Percentiles rank a stretch among this genome's conserved stretches.
Evolutionary conservation across 805 yeast genomes (phyloP).

Genomic region (Diddensiella transvaalensis): DNA sequence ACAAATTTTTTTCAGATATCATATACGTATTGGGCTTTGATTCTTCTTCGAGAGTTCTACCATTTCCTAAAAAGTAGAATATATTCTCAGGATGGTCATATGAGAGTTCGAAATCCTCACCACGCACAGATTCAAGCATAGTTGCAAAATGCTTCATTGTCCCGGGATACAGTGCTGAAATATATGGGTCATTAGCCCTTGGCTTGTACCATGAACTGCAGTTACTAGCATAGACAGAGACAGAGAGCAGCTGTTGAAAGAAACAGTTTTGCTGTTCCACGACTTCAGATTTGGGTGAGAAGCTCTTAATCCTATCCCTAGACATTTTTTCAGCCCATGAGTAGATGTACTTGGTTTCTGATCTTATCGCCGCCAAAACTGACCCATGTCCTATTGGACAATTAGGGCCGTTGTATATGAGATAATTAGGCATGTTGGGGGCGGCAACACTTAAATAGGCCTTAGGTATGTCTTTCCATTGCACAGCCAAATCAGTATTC

Average conservation of each 20-base stretch:
- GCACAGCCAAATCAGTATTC: slow-evolving; percentile 11
- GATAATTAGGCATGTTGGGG: slow-evolving; percentile 23
- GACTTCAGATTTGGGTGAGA: slow-evolving; percentile 8
- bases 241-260: slow-evolving; percentile 2
- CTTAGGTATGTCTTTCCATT: slow-evolving; percentile 11
- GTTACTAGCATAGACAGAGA: slow-evolving; percentile 8
- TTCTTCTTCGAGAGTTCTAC: slow-evolving; percentile 12
- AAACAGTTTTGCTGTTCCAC: slow-evolving; percentile 4
- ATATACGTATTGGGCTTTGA: background rate
- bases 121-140: slow-evolving; percentile 12
- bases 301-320: slow-evolving; percentile 8
- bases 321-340: slow-evolving; percentile 9
- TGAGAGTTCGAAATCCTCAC: slow-evolving; percentile 19
- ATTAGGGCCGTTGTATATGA: slow-evolving; percentile 14
- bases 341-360: slow-evolving; percentile 10
- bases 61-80: slow-evolving; percentile 17
- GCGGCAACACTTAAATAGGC: slow-evolving; percentile 19
- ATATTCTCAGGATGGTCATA: slow-evolving; percentile 15
- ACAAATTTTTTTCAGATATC: no score
- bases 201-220: slow-evolving; percentile 12
- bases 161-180: slow-evolving; percentile 15
- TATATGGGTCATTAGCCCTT: background rate
- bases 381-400: slow-evolving; percentile 13
- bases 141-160: slow-evolving; percentile 16
- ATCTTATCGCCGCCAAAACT: slow-evolving; percentile 5